Conservation (phyloP, 768 basidiomycete species). For the Leccinellum luteum region DNA sequence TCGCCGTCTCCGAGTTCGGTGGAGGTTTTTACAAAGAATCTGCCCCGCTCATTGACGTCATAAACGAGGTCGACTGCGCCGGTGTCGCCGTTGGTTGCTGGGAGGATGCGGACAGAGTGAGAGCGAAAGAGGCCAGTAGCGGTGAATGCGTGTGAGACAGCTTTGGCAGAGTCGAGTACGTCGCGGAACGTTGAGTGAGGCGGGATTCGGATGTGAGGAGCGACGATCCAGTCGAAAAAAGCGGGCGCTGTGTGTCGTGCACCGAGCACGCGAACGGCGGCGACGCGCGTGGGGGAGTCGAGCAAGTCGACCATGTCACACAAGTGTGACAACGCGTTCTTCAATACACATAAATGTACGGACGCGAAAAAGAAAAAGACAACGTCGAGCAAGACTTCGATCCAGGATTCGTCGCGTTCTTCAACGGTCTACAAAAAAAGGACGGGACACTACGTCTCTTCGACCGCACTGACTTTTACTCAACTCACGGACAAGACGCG, state of each 20-base stretch:
- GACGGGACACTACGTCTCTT: constrained; percentile 88
- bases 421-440: constrained; percentile 56
- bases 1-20: constrained; percentile 95
- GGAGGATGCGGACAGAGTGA: constrained; percentile 63
- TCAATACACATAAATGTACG: constrained; percentile 65
- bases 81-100: constrained; percentile 48
- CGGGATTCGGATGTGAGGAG: constrained; percentile 50
- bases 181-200: constrained; percentile 48
- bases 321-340: constrained; percentile 4
- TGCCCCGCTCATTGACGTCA: constrained; percentile 69
- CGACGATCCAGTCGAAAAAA: constrained; percentile 78
- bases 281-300: constrained; percentile 62
- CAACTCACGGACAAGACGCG: constrained; percentile 88
- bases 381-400: constrained; percentile 46
- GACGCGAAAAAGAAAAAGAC: constrained; percentile 46
- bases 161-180: constrained; percentile 67
- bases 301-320: constrained; percentile 33
- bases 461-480: constrained; percentile 79
- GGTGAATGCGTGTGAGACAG: constrained; percentile 61
- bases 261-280: constrained; percentile 80
- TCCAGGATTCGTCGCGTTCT: constrained; percentile 76
- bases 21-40: constrained; percentile 74
- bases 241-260: constrained; percentile 66
- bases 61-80: constrained; percentile 81
- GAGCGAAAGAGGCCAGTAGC: constrained; percentile 76